Conservation (phyloP, 1,139 yeast species). For the Debaryomyces subglobosus region DNA sequence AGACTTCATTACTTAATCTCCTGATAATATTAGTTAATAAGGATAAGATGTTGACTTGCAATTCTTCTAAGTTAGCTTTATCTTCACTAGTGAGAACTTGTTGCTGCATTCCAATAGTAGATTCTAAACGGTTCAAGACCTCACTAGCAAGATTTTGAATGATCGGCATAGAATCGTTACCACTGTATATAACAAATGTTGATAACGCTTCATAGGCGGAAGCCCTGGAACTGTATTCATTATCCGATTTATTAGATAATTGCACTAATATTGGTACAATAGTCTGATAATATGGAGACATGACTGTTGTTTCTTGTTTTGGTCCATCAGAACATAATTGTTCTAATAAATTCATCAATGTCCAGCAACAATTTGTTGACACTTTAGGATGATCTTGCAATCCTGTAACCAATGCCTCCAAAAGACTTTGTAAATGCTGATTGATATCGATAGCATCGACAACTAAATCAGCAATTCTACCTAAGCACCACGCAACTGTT, state of each 20-base stretch:
- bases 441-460: slow-evolving; percentile 73
- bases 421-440: slow-evolving; percentile 65
- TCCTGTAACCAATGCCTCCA: slow-evolving; percentile 75
- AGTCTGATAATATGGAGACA: slow-evolving; percentile 72
- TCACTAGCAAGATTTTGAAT: slow-evolving; percentile 77
- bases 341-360: slow-evolving; percentile 87
- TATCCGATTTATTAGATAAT: slow-evolving; percentile 72
- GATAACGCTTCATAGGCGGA: slow-evolving; percentile 95
- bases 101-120: slow-evolving; percentile 57
- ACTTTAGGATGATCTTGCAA: slow-evolving; percentile 90
- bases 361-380: slow-evolving; percentile 96
- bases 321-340: slow-evolving; percentile 70
- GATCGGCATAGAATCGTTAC: slow-evolving; percentile 68
- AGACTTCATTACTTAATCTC: slow-evolving; percentile 70
- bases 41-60: slow-evolving; percentile 85
- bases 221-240: slow-evolving; percentile 88
- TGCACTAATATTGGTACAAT: slow-evolving; percentile 72
- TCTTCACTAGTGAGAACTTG: slow-evolving; percentile 68
- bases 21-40: slow-evolving; percentile 86
- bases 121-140: slow-evolving; percentile 70
- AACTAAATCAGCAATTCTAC: slow-evolving; percentile 89
- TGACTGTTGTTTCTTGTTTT: slow-evolving; percentile 55
- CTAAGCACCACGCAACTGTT: slow-evolving; percentile 98
- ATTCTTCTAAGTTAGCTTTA: slow-evolving; percentile 78
- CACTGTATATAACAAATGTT: slow-evolving; percentile 74